A percentile compares a stretch with the other conserved stretches of the same genome.
Evolutionary conservation across 371 early-diverging fungal genomes (phyloP).

Genomic region (Mucor plumbeus): DNA sequence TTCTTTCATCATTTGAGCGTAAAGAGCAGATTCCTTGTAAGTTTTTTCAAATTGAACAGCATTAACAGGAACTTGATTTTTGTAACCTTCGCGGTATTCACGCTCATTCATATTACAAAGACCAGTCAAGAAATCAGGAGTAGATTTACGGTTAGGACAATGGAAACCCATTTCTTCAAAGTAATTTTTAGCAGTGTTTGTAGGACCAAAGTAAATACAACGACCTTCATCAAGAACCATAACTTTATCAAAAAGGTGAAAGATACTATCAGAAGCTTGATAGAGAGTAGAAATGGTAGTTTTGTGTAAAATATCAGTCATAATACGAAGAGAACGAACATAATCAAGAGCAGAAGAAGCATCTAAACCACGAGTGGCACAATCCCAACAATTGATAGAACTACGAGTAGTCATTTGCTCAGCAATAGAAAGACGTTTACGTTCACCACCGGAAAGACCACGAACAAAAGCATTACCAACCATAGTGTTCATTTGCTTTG

Average conservation of each 20-base stretch:
- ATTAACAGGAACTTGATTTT: conserved; percentile 54
- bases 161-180: conserved; percentile 66
- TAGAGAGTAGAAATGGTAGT: conserved; percentile 63
- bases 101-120: conserved; percentile 70
- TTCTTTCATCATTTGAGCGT: conserved; percentile 42
- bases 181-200: conserved; percentile 53
- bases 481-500: conserved; percentile 65
- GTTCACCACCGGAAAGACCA: conserved; percentile 77
- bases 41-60: conserved; percentile 58
- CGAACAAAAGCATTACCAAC: conserved; percentile 76
- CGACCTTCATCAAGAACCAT: conserved; percentile 68
- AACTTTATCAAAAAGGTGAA: conserved; percentile 70
- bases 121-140: conserved; percentile 80
- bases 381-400: conserved; percentile 74
- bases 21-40: conserved; percentile 49
- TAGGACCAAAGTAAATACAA: conserved; percentile 68
- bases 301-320: conserved; percentile 61
- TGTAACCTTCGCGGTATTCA: conserved; percentile 58
- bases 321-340: conserved; percentile 61
- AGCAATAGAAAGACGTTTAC: conserved; percentile 78
- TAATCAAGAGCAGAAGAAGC: conserved; percentile 79
- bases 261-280: conserved; percentile 72
- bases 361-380: conserved; percentile 85
- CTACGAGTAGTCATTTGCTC: conserved; percentile 76
- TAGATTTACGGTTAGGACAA: conserved; percentile 79